phyloP scores from a whole-genome alignment of 495 filamentous ascomycete genomes.

The Aspergillus baeticus region DNA sequence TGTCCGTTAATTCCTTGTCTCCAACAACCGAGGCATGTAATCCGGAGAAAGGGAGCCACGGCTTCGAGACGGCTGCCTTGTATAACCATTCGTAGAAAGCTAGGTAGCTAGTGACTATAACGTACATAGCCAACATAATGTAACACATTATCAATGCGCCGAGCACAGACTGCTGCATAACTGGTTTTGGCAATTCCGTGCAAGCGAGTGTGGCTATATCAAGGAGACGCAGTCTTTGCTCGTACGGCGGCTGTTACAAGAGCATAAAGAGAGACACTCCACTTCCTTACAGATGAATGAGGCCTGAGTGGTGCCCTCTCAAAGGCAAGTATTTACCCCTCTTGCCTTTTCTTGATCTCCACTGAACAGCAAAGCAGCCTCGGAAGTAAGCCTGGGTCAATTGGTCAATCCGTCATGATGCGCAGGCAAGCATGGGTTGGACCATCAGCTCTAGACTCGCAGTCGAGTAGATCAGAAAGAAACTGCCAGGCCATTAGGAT shows the following conservation, averaged over 20 bases:
- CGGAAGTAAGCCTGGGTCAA: neutral
- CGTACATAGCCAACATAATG: too few relatives aligned
- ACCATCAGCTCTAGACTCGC: neutral
- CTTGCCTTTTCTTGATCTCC: neutral
- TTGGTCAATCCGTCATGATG: neutral
- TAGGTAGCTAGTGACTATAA: too few relatives aligned
- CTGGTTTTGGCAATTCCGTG: neutral
- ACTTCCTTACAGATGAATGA: neutral
- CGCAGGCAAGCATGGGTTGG: neutral
- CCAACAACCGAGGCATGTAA: too few relatives aligned
- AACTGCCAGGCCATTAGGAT: too few relatives aligned
- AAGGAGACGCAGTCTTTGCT: neutral
- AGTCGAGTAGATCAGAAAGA: too few relatives aligned
- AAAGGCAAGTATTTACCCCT: neutral
- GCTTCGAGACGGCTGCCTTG: neutral
- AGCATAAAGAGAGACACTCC: neutral
- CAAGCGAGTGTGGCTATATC: neutral
- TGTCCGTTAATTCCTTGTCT: too few relatives aligned
- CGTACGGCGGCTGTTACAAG: neutral
- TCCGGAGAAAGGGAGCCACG: too few relatives aligned
- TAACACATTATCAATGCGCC: neutral
- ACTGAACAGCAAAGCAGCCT: constrained; percentile 3
- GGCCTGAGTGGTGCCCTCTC: neutral
- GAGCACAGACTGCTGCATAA: neutral
- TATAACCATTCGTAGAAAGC: neutral